phyloP scores from a whole-genome alignment of 2,329 filamentous ascomycete species.

The Chaetomium olivaceum region DNA sequence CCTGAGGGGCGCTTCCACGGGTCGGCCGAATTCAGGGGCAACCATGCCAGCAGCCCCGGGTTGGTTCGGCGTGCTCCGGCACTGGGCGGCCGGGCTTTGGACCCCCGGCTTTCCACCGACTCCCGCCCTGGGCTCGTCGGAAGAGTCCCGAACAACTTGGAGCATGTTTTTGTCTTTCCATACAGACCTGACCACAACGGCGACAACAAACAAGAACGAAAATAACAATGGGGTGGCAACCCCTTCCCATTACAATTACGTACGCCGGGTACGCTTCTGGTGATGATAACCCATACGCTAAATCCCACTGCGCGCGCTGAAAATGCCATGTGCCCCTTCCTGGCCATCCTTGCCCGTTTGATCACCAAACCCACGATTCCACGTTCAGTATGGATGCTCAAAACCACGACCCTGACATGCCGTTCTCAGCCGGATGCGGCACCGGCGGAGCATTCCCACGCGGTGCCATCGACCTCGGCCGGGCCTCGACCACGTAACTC shows the following conservation, averaged over 20 bases:
- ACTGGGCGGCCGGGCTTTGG: not conserved
- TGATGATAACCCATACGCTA: not conserved
- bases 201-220: not conserved
- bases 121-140: not conserved
- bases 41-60: not conserved
- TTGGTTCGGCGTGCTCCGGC: not conserved
- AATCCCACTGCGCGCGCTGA: slow-evolving; percentile 5
- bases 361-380: not conserved
- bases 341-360: not conserved
- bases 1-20: not conserved
- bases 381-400: not conserved
- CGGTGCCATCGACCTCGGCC: slow-evolving; percentile 58
- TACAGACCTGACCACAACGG: not conserved
- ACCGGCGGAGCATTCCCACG: slow-evolving; percentile 42
- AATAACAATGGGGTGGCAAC: not conserved
- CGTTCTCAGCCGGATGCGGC: slow-evolving; percentile 51
- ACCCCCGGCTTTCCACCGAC: not conserved
- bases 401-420: slow-evolving; percentile 31
- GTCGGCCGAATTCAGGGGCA: slow-evolving; percentile 1
- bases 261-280: slow-evolving; percentile 12
- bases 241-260: slow-evolving; percentile 1
- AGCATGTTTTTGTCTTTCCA: not conserved
- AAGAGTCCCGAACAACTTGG: not conserved
- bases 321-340: not conserved
- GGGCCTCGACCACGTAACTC: slow-evolving; percentile 68